Percentiles rank a stretch among this genome's conserved stretches.
These are phyloP conservation scores for Sporothrix phasma DNA, from an alignment of 2,329 filamentous ascomycete genomes.

Conservation along the genomic window DNA sequence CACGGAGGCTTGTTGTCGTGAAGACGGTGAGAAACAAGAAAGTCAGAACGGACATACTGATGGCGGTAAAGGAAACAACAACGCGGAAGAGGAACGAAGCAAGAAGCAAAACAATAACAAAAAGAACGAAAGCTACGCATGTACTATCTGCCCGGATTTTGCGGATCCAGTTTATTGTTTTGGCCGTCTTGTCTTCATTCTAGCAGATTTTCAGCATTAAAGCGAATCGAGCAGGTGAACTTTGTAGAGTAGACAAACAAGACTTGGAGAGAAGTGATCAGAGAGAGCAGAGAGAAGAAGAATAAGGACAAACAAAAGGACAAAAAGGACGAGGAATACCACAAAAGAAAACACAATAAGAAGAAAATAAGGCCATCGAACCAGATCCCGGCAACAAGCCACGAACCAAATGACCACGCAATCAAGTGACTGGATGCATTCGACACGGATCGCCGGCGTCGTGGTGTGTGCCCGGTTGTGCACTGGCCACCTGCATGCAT, in stretches of 20 bases:
- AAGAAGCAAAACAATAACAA: background rate
- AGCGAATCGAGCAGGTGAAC: conserved; percentile 10
- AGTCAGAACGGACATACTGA: background rate
- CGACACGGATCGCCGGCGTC: background rate
- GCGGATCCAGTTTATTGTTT: background rate
- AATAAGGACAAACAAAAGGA: background rate
- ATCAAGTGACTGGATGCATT: conserved; percentile 5
- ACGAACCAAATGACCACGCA: background rate
- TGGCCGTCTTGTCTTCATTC: background rate
- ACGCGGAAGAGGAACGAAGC: background rate
- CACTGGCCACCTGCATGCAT: background rate
- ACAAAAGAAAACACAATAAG: background rate
- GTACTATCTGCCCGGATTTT: background rate
- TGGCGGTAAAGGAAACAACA: background rate
- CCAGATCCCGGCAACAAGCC: too few relatives aligned
- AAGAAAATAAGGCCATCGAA: background rate
- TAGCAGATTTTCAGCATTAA: background rate
- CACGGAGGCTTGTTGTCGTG: background rate
- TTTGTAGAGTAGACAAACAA: background rate
- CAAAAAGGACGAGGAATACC: background rate
- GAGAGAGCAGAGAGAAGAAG: background rate
- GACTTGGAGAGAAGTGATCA: too few relatives aligned
- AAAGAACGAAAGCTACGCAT: background rate
- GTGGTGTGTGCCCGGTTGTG: background rate
- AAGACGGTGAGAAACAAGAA: background rate